phyloP scores from a whole-genome alignment of 192 early-diverging fungal genomes.

The Gryganskiella cystojenkinii region DNA sequence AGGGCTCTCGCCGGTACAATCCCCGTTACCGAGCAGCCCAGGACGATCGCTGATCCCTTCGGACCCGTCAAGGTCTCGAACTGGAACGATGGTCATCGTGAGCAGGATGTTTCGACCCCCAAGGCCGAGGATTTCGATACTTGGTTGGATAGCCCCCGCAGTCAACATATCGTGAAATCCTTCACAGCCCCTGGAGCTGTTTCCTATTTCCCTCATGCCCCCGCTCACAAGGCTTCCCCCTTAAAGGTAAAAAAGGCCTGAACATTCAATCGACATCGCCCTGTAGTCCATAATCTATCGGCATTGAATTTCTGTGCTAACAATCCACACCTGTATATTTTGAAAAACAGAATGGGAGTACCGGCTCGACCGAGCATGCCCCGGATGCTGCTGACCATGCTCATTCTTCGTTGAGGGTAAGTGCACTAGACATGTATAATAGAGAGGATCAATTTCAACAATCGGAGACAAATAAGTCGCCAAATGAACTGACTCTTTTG shows the following conservation, averaged over 20 bases:
- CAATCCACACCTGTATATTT: no score
- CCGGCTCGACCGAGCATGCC: no score
- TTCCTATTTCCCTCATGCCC: background rate
- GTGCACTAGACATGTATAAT: background rate
- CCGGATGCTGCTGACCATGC: background rate
- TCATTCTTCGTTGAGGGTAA: constrained; percentile 3
- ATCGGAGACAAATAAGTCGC: no score
- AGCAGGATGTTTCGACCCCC: background rate
- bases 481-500: no score
- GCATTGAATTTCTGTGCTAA: no score
- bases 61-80: constrained; percentile 22
- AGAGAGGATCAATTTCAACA: no score
- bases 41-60: constrained; percentile 5
- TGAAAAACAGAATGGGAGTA: no score
- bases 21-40: background rate
- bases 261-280: no score
- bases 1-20: background rate
- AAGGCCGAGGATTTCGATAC: constrained; percentile 21
- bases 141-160: background rate
- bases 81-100: constrained; percentile 12
- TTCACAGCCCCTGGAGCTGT: background rate
- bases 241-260: no score
- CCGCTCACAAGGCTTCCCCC: background rate
- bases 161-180: background rate
- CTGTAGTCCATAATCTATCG: no score